phyloP scores from a whole-genome alignment of 2,329 filamentous ascomycete species.

The Escovopsis weberi region DNA sequence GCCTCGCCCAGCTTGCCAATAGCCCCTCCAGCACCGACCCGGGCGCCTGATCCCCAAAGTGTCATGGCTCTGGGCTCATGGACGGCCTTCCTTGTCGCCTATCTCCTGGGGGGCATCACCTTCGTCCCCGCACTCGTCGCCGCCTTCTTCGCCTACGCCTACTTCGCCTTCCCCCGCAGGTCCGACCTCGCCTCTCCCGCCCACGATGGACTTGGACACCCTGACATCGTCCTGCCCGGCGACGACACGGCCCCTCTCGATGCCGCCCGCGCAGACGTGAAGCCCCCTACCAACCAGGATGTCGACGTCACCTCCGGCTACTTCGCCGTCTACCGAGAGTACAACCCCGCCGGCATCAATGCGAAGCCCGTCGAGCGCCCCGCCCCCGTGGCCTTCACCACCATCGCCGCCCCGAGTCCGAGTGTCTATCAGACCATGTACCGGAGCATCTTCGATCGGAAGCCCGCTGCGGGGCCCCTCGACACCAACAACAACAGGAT shows the following conservation, averaged over 20 bases:
- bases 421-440: constrained; percentile 99
- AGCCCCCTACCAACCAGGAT: constrained; percentile 41
- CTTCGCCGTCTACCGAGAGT: constrained; percentile 90
- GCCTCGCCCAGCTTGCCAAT: background rate
- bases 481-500: constrained; percentile 33
- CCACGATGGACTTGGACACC: constrained; percentile 12
- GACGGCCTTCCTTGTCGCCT: constrained; percentile 53
- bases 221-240: constrained; percentile 37
- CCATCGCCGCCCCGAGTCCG: constrained; percentile 65
- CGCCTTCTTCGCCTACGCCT: constrained; percentile 48
- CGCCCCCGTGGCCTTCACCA: constrained; percentile 61
- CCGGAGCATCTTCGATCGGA: constrained; percentile 83
- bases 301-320: constrained; percentile 77
- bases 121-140: constrained; percentile 62
- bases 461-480: constrained; percentile 31
- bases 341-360: constrained; percentile 80
- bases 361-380: constrained; percentile 80
- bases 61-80: constrained; percentile 32
- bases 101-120: constrained; percentile 75
- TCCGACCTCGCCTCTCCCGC: constrained; percentile 21
- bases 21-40: background rate
- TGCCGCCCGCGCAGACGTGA: constrained; percentile 39
- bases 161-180: constrained; percentile 49
- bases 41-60: background rate
- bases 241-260: constrained; percentile 54